phyloP scores from a whole-genome alignment of 306 rosid genomes.

The Spatholobus suberectus region DNA sequence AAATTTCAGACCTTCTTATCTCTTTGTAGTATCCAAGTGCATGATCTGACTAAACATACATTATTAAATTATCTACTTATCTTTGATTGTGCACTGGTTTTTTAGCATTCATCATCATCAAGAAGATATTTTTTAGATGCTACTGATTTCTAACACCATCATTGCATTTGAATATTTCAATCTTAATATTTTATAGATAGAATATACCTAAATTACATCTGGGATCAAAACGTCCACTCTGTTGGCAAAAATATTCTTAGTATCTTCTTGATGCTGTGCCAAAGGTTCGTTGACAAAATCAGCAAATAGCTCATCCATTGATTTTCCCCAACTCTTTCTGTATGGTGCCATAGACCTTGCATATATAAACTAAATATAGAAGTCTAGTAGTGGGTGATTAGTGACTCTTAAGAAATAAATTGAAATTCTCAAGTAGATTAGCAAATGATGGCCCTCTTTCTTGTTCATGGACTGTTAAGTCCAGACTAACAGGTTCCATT shows the following conservation, averaged over 20 bases:
- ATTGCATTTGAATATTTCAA: constrained; percentile 27
- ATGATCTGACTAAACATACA: too few relatives aligned
- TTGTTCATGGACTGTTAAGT: constrained; percentile 28
- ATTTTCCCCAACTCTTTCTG: constrained; percentile 85
- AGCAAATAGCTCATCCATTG: constrained; percentile 82
- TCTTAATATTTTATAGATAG: neutral
- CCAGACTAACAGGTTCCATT: constrained; percentile 22
- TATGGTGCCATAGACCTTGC: constrained; percentile 74
- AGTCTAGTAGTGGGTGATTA: constrained; percentile 28
- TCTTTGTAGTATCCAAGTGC: too few relatives aligned
- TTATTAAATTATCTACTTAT: too few relatives aligned
- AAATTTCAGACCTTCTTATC: too few relatives aligned
- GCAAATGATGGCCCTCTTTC: constrained; percentile 24
- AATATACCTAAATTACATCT: constrained; percentile 86
- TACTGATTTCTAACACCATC: neutral
- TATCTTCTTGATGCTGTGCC: constrained; percentile 95
- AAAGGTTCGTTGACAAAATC: constrained; percentile 76
- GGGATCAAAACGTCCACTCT: constrained; percentile 91
- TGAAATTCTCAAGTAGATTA: constrained; percentile 22
- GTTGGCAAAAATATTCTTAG: constrained; percentile 41
- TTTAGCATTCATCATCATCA: too few relatives aligned
- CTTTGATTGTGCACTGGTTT: too few relatives aligned
- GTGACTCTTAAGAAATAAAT: constrained; percentile 15
- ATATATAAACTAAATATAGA: constrained; percentile 46
- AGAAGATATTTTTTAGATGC: too few relatives aligned